A percentile compares a stretch with the other conserved stretches of the same genome.
Evolutionary conservation across 1,139 yeast species (phyloP).

Genomic region (Cylindricascospora bacillispora): DNA sequence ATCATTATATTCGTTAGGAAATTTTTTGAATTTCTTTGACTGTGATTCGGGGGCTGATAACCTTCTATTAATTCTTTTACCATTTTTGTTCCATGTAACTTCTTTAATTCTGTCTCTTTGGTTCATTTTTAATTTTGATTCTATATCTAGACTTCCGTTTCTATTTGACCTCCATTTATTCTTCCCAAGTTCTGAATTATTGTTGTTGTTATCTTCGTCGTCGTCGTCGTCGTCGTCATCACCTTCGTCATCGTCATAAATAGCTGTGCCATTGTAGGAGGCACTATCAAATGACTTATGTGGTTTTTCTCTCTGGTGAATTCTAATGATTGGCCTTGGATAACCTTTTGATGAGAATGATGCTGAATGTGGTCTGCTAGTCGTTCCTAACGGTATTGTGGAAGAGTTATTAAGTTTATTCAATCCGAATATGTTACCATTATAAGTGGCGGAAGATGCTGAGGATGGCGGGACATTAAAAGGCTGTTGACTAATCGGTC

Average conservation of each 20-base stretch:
- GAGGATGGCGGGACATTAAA: not conserved
- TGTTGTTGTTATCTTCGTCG: not conserved
- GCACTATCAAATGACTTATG: constrained; percentile 9
- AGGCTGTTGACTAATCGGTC: constrained; percentile 6
- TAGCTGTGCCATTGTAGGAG: constrained; percentile 1
- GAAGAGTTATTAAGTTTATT: constrained; percentile 3
- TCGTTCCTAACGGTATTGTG: constrained; percentile 2
- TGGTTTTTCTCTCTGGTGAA: constrained; percentile 9
- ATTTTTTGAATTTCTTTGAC: not conserved
- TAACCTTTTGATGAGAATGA: constrained; percentile 11
- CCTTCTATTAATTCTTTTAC: constrained; percentile 18
- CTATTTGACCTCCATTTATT: no score
- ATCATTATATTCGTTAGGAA: not conserved
- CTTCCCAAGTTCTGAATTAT: no score
- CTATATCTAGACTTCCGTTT: not conserved
- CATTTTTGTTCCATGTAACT: constrained; percentile 26
- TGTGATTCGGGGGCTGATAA: constrained; percentile 10
- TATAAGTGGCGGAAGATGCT: constrained; percentile 1
- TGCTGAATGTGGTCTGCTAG: constrained; percentile 18
- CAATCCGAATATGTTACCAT: not conserved
- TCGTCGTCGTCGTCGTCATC: not conserved
- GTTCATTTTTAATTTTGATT: constrained; percentile 1
- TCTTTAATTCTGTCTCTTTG: constrained; percentile 7
- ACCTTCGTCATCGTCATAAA: no score
- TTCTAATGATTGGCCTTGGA: constrained; percentile 16